Evolutionary conservation across 1,284 basidiomycete species (phyloP), one percentile per base, ranked within the genome.

Genomic region (Gomphus sp.): DNA sequence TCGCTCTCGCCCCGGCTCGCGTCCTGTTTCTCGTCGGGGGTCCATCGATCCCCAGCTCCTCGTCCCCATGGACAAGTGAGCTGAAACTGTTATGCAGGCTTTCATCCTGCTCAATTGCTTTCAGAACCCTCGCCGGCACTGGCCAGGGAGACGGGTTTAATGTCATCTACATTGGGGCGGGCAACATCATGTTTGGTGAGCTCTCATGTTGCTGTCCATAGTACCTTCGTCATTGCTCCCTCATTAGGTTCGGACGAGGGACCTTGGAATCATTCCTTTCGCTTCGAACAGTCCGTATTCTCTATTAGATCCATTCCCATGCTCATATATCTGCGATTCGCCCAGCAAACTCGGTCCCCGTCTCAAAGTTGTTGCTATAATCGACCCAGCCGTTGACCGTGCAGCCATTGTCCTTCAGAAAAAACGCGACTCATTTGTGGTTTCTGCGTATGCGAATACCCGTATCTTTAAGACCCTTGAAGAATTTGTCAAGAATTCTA

Each of bases 261-360:
- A 55, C 91, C 91, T 22, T 93, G 87, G 89, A 94, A 95, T 73
- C 93, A 96, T 73, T 95, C 92, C 53, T 93, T 95, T 84, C 90
- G 93, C 69, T 84, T 96, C 66, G 93, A 95, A 78, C 87, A 91
- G 89, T 89, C 67, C 67, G 83, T 67, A 50, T 48, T 37, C 44
- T n/a, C 22, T 50, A 33, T 16, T 6, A 18, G 10, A 10, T 39
- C n/a, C 18, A 25, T 53, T 53, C 36, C 31, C 18, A 18, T 28
- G 16, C 36, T 33, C 33, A 16, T 22, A 53, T 25, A 12, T n/a
- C 36, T 41, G 6, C 57, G 63, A 61, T 44, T 59, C 63, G 49
- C 58, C 9, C 72, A 95, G 89, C 76, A 98, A 99, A 78, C 89
- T 99, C 62, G 96, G 96, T 51, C 90, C 87, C 25, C 91, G 96